phyloP scores from a whole-genome alignment of 176 grass and related monocot species.

The Oropetium thomaeum region DNA sequence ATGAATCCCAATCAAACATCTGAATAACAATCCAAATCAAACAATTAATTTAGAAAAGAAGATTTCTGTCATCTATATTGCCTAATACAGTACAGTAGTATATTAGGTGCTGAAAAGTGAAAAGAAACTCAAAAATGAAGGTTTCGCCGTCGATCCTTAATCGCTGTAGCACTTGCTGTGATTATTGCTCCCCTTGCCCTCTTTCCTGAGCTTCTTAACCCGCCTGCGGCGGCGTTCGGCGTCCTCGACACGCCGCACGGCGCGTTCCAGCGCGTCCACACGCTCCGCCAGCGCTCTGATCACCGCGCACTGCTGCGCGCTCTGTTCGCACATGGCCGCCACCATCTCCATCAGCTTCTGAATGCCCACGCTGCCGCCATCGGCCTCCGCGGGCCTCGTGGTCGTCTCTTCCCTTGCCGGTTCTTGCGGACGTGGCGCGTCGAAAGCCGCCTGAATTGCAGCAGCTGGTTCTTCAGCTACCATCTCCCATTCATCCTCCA shows the following conservation, averaged over 20 bases:
- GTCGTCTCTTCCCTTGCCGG: background rate
- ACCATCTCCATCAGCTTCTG: constrained; percentile 58
- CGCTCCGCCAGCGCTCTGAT: constrained; percentile 47
- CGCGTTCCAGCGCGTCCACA: constrained; percentile 56
- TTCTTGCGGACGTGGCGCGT: background rate
- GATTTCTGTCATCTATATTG: too few species aligned
- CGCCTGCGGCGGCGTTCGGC: constrained; percentile 11
- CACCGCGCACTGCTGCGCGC: constrained; percentile 46
- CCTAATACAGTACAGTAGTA: too few species aligned
- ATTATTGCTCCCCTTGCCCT: background rate
- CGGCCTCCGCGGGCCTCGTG: background rate
- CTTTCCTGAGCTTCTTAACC: constrained; percentile 26
- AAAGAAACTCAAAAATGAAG: background rate
- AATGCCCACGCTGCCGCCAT: background rate
- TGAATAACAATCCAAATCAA: too few species aligned
- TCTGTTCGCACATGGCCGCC: constrained; percentile 52
- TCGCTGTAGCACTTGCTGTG: constrained; percentile 22
- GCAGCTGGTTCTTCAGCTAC: background rate
- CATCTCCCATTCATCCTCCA: constrained; percentile 44
- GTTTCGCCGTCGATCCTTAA: background rate
- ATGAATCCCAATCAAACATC: too few species aligned
- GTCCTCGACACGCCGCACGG: constrained; percentile 47
- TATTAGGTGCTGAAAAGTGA: too few species aligned
- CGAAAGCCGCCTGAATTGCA: background rate
- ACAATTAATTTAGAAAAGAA: too few species aligned